Conservation (phyloP, 805 yeast genomes). For the Pachysolen tannophilus region DNA sequence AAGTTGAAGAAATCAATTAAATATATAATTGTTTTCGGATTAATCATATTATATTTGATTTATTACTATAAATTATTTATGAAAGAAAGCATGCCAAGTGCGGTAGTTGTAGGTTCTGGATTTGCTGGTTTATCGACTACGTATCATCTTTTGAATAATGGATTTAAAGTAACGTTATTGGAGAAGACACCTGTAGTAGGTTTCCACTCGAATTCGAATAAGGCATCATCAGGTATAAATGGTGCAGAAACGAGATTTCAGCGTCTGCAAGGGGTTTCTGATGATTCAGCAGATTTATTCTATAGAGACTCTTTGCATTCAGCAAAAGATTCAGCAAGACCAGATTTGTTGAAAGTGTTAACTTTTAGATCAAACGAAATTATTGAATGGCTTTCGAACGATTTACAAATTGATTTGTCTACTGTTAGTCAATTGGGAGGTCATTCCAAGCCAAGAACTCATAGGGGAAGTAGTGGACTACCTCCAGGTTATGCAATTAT, state of each 20-base stretch:
- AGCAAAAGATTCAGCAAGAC: conserved; percentile 24
- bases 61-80: too few species aligned
- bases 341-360: conserved; percentile 19
- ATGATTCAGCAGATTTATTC: conserved; percentile 23
- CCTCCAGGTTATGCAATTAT: conserved; percentile 59
- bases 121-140: conserved; percentile 40
- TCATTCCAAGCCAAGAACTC: conserved; percentile 31
- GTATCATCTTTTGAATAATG: conserved; percentile 4
- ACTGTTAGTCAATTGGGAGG: conserved; percentile 30
- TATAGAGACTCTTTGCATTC: conserved; percentile 24
- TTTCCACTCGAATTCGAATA: conserved; percentile 42
- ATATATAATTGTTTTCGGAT: too few species aligned
- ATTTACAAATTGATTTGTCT: conserved; percentile 22
- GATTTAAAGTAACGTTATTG: conserved; percentile 28
- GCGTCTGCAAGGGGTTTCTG: conserved; percentile 8
- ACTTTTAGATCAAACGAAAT: conserved; percentile 23
- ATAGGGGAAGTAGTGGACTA: conserved; percentile 30
- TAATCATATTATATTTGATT: too few species aligned
- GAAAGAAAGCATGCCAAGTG: too few species aligned
- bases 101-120: conserved; percentile 48
- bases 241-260: conserved; percentile 28
- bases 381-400: conserved; percentile 25
- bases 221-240: conserved; percentile 57
- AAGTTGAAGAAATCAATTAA: too few species aligned
- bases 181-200: conserved; percentile 45